phyloP scores from a whole-genome alignment of 768 basidiomycete genomes.

The Psilocybe tampanensis region DNA sequence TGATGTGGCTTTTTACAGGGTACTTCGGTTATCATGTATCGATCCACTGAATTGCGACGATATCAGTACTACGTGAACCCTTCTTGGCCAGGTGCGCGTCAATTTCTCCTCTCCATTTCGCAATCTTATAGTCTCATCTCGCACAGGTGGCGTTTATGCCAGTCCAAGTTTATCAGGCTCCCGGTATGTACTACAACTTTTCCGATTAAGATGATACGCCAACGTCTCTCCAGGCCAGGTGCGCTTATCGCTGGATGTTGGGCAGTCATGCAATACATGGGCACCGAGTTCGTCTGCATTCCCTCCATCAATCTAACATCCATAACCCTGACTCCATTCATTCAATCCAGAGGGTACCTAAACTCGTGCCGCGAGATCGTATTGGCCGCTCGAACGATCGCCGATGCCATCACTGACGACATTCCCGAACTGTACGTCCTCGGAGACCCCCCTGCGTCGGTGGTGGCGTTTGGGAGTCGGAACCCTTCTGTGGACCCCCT shows the following conservation, averaged over 20 bases:
- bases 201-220: not conserved
- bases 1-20: constrained; percentile 51
- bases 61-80: constrained; percentile 89
- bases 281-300: constrained; percentile 66
- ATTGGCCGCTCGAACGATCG: constrained; percentile 68
- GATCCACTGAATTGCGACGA: constrained; percentile 68
- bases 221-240: constrained; percentile 64
- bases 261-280: constrained; percentile 96
- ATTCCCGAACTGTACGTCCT: constrained; percentile 88
- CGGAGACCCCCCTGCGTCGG: constrained; percentile 87
- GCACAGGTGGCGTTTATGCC: constrained; percentile 81
- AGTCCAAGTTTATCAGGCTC: constrained; percentile 91
- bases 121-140: constrained; percentile 2
- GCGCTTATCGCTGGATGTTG: constrained; percentile 93
- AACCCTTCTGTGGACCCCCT: constrained; percentile 69
- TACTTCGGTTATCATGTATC: constrained; percentile 95
- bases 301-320: not conserved
- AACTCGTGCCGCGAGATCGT: constrained; percentile 86
- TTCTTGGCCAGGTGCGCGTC: constrained; percentile 66
- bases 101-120: not conserved
- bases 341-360: constrained; percentile 72
- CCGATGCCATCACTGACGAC: constrained; percentile 59
- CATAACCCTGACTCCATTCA: not conserved
- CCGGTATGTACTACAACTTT: constrained; percentile 49
- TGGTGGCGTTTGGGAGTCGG: constrained; percentile 83